Conservation (phyloP, 2,329 filamentous ascomycete species). For the Bisporella sp. region DNA sequence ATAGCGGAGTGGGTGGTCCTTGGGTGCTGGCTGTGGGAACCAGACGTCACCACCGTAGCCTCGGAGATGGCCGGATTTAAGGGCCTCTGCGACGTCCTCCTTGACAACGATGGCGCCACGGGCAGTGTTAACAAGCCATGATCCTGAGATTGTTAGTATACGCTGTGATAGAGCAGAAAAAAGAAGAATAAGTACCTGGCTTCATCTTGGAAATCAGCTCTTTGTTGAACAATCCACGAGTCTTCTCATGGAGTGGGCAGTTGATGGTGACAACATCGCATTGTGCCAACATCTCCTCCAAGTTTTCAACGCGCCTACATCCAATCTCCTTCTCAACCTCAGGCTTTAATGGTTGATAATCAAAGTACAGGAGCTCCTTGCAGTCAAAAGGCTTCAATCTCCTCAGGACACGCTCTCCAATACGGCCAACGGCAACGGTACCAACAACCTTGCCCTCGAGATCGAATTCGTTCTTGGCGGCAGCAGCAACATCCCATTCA, state of each 20-base stretch:
- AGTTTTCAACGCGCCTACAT: constrained; percentile 43
- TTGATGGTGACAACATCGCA: constrained; percentile 99
- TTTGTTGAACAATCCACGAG: constrained; percentile 95
- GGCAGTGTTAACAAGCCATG: constrained; percentile 97
- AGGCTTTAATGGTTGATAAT: constrained; percentile 88
- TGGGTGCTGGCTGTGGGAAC: constrained; percentile 88
- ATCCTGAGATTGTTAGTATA: constrained; percentile 45
- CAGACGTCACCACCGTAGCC: constrained; percentile 88
- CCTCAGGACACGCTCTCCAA: constrained; percentile 94
- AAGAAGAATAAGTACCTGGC: constrained; percentile 26
- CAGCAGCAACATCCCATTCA: constrained; percentile 92
- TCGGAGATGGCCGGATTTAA: constrained; percentile 85
- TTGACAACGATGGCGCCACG: constrained; percentile 99
- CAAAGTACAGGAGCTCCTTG: constrained; percentile 99
- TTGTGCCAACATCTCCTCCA: constrained; percentile 91
- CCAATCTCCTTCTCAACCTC: constrained; percentile 95
- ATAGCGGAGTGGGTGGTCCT: constrained; percentile 86
- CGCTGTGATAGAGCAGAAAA: background rate
- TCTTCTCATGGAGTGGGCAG: constrained; percentile 98
- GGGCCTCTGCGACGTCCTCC: constrained; percentile 92
- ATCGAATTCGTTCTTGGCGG: constrained; percentile 97
- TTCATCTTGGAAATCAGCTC: constrained; percentile 99
- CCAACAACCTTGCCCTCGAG: constrained; percentile 96
- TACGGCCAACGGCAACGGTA: constrained; percentile 94
- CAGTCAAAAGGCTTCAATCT: constrained; percentile 97